Percentiles rank a stretch among this genome's conserved stretches.
phyloP scores from a whole-genome alignment of 345 rosid genomes.

The Pistacia integerrima region DNA sequence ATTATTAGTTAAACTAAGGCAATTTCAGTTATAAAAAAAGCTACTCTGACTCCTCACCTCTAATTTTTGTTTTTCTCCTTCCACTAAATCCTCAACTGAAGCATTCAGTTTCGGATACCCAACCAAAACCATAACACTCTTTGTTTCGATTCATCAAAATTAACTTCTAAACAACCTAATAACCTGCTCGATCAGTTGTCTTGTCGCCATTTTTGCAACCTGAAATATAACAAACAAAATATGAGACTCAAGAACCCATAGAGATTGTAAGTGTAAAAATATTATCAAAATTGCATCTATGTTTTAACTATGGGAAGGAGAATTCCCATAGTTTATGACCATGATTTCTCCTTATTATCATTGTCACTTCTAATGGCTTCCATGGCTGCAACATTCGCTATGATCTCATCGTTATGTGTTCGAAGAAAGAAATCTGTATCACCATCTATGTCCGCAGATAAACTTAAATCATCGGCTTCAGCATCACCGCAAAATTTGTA shows the following conservation, averaged over 20 bases:
- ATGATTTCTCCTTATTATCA: conserved; percentile 17
- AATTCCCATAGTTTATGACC: conserved; percentile 18
- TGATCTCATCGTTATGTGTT: conserved; percentile 46
- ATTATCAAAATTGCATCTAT: no score
- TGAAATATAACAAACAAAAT: no score
- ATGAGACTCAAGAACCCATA: no score
- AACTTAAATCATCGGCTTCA: background rate
- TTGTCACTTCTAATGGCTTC: conserved; percentile 27
- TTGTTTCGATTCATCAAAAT: background rate
- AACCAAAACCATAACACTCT: background rate
- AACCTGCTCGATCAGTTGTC: no score
- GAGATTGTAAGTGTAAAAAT: no score
- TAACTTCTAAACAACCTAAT: background rate
- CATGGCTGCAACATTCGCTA: conserved; percentile 20
- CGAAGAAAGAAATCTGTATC: conserved; percentile 24
- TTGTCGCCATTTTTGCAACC: background rate
- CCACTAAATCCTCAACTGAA: conserved; percentile 20
- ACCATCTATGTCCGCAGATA: background rate
- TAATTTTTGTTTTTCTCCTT: conserved; percentile 5
- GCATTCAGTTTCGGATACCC: conserved; percentile 23
- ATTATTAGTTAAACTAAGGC: no score
- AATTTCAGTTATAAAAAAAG: background rate
- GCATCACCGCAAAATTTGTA: no score
- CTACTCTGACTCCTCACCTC: conserved; percentile 21
- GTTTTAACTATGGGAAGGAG: conserved; percentile 41